A percentile compares a stretch with the other conserved stretches of the same genome.
phyloP scores from a whole-genome alignment of 2,329 filamentous ascomycete species.

The Neonectria ditissima region DNA sequence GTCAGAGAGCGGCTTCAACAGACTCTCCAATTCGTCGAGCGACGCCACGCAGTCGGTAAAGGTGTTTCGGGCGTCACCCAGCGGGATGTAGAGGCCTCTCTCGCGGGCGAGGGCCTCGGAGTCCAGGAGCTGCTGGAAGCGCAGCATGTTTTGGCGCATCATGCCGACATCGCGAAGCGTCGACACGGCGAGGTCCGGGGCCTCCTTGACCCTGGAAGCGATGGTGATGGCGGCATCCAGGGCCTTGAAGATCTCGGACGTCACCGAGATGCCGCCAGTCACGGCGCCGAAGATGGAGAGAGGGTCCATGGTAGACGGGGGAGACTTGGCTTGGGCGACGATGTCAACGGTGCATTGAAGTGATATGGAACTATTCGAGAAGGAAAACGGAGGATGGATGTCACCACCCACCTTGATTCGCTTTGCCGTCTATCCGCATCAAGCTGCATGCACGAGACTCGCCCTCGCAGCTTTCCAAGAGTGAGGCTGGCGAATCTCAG shows the following conservation, averaged over 20 bases:
- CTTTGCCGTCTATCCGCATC: background rate
- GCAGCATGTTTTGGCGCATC: constrained; percentile 11
- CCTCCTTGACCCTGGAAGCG: constrained; percentile 9
- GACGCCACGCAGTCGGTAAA: constrained; percentile 12
- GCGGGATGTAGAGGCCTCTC: constrained; percentile 3
- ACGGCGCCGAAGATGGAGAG: constrained; percentile 18
- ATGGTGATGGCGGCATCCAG: constrained; percentile 10
- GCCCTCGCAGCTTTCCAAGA: background rate
- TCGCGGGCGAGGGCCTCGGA: background rate
- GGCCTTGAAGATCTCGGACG: constrained; percentile 12
- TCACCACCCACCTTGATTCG: background rate
- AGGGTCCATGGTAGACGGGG: constrained; percentile 6
- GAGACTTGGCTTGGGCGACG: background rate
- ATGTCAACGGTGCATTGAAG: background rate
- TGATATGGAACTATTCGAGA: background rate
- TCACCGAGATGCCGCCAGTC: constrained; percentile 9
- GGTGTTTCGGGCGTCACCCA: constrained; percentile 7
- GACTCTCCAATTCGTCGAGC: constrained; percentile 6
- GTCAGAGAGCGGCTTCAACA: constrained; percentile 2
- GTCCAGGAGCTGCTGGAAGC: constrained; percentile 10
- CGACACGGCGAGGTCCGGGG: constrained; percentile 7
- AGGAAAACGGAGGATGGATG: background rate
- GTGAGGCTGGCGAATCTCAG: background rate
- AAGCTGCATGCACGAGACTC: background rate
- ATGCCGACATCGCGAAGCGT: constrained; percentile 11